Evolutionary conservation across 2,329 filamentous ascomycete genomes (phyloP), one percentile per base, ranked within the genome.

Genomic region (Tetracladium maxilliforme): DNA sequence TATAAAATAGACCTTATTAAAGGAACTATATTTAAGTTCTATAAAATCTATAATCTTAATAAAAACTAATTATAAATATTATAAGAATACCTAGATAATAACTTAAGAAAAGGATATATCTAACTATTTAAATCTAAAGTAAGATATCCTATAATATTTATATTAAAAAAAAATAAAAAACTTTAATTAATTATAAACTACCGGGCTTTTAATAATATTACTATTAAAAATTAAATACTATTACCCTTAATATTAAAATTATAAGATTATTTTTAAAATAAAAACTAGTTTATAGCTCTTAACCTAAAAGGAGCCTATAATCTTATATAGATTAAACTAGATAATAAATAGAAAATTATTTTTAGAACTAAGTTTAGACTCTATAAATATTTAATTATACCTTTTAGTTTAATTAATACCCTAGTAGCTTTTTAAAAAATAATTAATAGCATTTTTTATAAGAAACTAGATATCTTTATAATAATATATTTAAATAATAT

Each of bases 121-220:
- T 23, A 23, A 10, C 14, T 13, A 4, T 42, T 20, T 13, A 33
- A 16, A n/a, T 36, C 22, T 17, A 32, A 26, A 15, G 30, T 29
- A 15, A 33, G 33, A 6, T 22, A 26, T 3, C 42, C 35, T 7
- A 36, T 51, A 5, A 30, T 52, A 0, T 49, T 51, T 35, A 30
- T 46, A 13, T 30, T 24, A 14, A 53, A 51, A 32, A 38, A 38
- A 5, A 36, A 41, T 24, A 30, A 40, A 4, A 34, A 29, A 7
- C 26, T 48, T 7, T 29, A 33, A 12, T 27, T 54, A 21, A 53
- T 33, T 33, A 33, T 54, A 6, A 37, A 55, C 29, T 56, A 54
- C 33, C 23, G 37, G 24, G 30, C 18, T 1, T 31, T 54, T 1
- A 56, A 54, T 25, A 29, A 30, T 1, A 30, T 50, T n/a, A 52